Percentiles rank a stretch among this genome's conserved stretches.
phyloP scores from a whole-genome alignment of 2,329 filamentous ascomycete genomes.

The Dactylellina cionopaga region DNA sequence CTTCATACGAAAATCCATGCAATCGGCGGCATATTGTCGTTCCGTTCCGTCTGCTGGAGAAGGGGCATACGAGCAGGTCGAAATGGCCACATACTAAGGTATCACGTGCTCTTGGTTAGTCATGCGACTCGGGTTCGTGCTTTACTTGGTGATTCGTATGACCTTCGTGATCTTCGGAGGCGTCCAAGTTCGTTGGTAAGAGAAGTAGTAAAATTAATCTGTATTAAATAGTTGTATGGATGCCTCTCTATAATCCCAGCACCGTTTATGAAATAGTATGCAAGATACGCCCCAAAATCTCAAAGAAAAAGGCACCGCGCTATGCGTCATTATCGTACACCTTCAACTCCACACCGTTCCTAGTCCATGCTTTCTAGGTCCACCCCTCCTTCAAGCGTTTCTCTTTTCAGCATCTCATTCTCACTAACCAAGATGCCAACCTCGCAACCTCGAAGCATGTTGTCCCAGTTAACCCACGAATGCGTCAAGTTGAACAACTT shows the following conservation, averaged over 20 bases:
- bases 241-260: background rate
- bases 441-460: conserved; percentile 72
- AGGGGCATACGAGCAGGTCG: no score
- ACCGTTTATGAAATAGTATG: background rate
- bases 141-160: no score
- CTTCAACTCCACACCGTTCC: background rate
- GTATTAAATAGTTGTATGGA: background rate
- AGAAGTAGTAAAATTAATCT: no score
- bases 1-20: no score
- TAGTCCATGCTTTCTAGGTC: conserved; percentile 48
- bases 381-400: background rate
- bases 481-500: conserved; percentile 74
- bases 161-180: no score
- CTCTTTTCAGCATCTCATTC: conserved; percentile 56
- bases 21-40: no score
- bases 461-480: conserved; percentile 78
- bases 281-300: background rate
- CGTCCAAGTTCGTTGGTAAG: no score
- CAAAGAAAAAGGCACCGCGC: background rate
- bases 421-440: conserved; percentile 73
- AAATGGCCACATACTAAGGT: no score
- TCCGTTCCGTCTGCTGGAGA: no score
- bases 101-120: no score
- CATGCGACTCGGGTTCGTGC: no score
- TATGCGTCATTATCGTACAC: background rate